Percentiles rank a stretch among this genome's conserved stretches.
phyloP scores from a whole-genome alignment of 139 green algal genomes.

The Pleodorina starrii region DNA sequence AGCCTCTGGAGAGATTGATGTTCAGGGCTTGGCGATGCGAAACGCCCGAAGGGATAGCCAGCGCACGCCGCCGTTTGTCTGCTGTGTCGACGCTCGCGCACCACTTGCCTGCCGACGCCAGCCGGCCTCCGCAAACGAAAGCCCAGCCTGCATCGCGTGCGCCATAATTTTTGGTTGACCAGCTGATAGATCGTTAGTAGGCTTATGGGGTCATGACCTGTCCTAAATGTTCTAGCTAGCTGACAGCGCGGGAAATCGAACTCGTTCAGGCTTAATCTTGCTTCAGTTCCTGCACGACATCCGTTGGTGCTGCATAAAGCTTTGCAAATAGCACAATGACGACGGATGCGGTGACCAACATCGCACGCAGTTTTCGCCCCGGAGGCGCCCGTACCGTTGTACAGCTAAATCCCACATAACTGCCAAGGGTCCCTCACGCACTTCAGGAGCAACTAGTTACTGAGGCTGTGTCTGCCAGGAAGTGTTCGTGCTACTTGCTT shows the following conservation, averaged over 20 bases:
- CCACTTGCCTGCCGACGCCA: conserved; percentile 13
- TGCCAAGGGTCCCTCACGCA: no score
- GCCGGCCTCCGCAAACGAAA: not conserved
- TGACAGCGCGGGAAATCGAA: not conserved
- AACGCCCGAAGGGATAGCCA: no score
- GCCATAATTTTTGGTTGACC: not conserved
- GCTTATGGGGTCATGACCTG: not conserved
- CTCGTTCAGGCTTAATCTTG: not conserved
- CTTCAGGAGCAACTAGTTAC: not conserved
- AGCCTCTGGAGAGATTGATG: no score
- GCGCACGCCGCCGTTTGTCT: no score
- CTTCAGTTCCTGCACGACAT: no score
- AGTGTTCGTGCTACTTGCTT: not conserved
- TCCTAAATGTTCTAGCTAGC: not conserved
- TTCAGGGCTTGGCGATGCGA: no score
- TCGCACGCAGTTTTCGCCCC: no score
- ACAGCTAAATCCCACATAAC: not conserved
- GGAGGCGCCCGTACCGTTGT: not conserved
- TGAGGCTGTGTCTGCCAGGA: not conserved
- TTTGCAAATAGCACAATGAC: no score
- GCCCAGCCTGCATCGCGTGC: not conserved
- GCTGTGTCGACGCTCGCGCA: no score
- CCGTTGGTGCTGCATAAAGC: no score
- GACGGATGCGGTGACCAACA: no score
- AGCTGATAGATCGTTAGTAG: not conserved